Conservation (phyloP, 1,284 basidiomycete species). For the Thelephora terrestris region DNA sequence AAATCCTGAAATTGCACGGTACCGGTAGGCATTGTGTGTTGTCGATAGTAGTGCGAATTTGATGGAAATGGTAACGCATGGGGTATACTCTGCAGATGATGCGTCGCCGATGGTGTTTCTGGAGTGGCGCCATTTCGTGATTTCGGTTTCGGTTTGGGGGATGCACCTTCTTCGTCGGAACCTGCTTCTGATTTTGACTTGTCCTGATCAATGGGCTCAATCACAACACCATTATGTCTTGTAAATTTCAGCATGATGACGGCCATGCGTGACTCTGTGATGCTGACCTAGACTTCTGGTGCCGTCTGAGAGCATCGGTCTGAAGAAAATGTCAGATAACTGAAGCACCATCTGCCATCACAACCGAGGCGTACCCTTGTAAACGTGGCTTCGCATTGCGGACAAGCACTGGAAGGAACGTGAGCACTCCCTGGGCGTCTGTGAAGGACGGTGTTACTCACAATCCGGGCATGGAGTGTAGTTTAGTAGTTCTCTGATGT, state of each 20-base stretch:
- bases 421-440: neutral
- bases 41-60: constrained; percentile 45
- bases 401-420: constrained; percentile 41
- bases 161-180: constrained; percentile 27
- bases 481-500: constrained; percentile 66
- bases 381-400: constrained; percentile 68
- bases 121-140: constrained; percentile 42
- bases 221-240: constrained; percentile 60
- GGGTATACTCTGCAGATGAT: constrained; percentile 17
- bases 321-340: constrained; percentile 7
- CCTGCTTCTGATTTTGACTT: constrained; percentile 14
- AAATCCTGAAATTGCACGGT: constrained; percentile 8
- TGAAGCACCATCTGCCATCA: neutral
- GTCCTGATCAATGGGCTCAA: constrained; percentile 36
- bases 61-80: constrained; percentile 27
- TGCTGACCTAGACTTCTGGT: constrained; percentile 45
- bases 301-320: constrained; percentile 28
- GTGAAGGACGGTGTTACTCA: constrained; percentile 27
- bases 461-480: constrained; percentile 62
- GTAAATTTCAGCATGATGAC: constrained; percentile 2
- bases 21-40: constrained; percentile 39
- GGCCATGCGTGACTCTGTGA: constrained; percentile 4
- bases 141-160: constrained; percentile 33
- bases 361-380: constrained; percentile 45
- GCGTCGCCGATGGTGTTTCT: constrained; percentile 15